Percentiles rank a stretch among this genome's conserved stretches.
Conservation (phyloP, 2,329 filamentous ascomycete genomes). For the Endothia cerciana region DNA sequence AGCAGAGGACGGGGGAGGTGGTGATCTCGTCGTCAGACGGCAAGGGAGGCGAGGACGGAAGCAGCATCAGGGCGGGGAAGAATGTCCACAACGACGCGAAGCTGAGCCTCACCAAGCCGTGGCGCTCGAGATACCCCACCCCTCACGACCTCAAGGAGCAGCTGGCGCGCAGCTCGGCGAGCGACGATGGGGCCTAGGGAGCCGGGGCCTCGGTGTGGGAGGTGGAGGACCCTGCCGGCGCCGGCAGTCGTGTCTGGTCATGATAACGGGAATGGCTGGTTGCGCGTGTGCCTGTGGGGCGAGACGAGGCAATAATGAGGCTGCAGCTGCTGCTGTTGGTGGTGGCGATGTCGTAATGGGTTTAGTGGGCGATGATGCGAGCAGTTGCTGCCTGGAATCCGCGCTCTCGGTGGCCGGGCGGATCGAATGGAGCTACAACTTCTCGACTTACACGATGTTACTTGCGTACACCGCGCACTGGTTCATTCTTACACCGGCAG, state of each 20-base stretch:
- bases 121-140: conserved; percentile 29
- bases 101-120: conserved; percentile 26
- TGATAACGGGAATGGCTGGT: not conserved
- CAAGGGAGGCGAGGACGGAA: too few species aligned
- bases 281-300: not conserved
- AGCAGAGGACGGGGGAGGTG: not conserved
- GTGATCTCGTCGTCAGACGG: not conserved
- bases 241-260: not conserved
- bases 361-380: not conserved
- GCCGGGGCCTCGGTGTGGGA: conserved; percentile 20
- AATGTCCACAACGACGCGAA: conserved; percentile 20
- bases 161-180: conserved; percentile 6
- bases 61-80: not conserved
- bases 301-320: not conserved
- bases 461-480: not conserved
- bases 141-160: conserved; percentile 26
- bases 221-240: conserved; percentile 8
- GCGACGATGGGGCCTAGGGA: conserved; percentile 14
- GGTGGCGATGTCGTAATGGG: not conserved
- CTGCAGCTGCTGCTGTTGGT: not conserved
- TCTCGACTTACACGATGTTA: not conserved
- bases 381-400: not conserved
- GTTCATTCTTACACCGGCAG: not conserved
- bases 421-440: not conserved
- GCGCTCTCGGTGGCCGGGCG: not conserved